These are phyloP conservation scores for Sporothrix luriei DNA, from an alignment of 2,329 filamentous ascomycete species.

Conservation along the genomic window DNA sequence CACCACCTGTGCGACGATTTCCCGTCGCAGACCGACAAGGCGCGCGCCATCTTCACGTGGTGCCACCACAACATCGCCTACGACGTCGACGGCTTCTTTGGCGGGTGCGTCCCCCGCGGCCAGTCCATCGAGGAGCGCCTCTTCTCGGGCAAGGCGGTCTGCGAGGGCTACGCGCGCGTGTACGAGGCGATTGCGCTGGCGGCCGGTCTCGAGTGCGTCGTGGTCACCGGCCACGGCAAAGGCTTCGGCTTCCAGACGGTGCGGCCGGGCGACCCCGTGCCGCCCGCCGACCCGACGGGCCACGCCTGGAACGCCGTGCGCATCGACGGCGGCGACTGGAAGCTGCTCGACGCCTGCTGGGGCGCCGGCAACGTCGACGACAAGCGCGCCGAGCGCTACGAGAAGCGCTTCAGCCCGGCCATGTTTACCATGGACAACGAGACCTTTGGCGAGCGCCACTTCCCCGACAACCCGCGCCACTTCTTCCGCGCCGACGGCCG, in stretches of 20 bases:
- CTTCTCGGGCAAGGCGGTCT: constrained; percentile 78
- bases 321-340: constrained; percentile 87
- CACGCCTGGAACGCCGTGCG: constrained; percentile 95
- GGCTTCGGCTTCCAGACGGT: constrained; percentile 73
- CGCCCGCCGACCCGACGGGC: constrained; percentile 61
- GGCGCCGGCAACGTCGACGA: constrained; percentile 72
- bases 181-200: constrained; percentile 77
- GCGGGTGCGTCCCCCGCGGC: constrained; percentile 64
- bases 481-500: constrained; percentile 77
- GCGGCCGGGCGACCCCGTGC: constrained; percentile 64
- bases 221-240: constrained; percentile 81
- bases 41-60: constrained; percentile 91
- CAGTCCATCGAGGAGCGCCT: constrained; percentile 71
- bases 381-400: constrained; percentile 60
- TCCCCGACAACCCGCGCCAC: constrained; percentile 65
- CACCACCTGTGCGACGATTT: constrained; percentile 78
- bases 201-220: constrained; percentile 75
- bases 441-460: constrained; percentile 79
- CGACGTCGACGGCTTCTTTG: constrained; percentile 78
- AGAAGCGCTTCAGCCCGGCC: constrained; percentile 66
- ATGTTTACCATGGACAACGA: constrained; percentile 69
- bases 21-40: constrained; percentile 82
- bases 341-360: constrained; percentile 91
- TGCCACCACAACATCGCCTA: constrained; percentile 91
- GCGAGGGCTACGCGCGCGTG: constrained; percentile 84